phyloP scores from a whole-genome alignment of 306 rosid species.

The Dalbergia cochinchinensis region DNA sequence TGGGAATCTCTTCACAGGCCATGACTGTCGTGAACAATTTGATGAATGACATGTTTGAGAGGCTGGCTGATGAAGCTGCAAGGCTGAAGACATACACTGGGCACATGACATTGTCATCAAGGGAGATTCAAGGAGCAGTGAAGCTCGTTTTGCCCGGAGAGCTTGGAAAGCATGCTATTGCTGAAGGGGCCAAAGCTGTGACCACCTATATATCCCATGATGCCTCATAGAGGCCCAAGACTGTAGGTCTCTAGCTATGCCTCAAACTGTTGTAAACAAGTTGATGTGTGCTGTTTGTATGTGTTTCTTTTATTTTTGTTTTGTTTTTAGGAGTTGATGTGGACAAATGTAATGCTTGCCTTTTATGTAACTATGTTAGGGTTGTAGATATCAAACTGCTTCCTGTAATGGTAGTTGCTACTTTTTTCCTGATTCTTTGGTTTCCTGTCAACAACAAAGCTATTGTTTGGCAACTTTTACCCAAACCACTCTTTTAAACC shows the following conservation, averaged over 20 bases:
- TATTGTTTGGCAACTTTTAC: neutral
- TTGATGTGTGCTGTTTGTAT: neutral
- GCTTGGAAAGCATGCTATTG: slow-evolving; percentile 75
- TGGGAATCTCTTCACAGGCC: slow-evolving; percentile 67
- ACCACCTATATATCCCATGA: slow-evolving; percentile 42
- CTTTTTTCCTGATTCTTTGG: neutral
- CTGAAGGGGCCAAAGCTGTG: slow-evolving; percentile 75
- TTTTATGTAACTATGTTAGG: neutral
- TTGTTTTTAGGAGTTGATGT: slow-evolving; percentile 14
- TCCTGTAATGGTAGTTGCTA: neutral
- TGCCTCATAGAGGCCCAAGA: neutral
- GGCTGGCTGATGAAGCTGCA: slow-evolving; percentile 69
- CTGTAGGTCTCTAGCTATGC: neutral
- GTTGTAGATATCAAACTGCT: neutral
- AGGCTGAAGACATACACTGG: slow-evolving; percentile 56
- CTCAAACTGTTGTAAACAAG: neutral
- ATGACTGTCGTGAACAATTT: slow-evolving; percentile 71
- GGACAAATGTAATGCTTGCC: slow-evolving; percentile 10
- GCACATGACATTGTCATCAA: slow-evolving; percentile 54
- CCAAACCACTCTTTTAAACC: too few relatives aligned
- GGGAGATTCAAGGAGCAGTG: slow-evolving; percentile 79
- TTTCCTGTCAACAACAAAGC: too few relatives aligned
- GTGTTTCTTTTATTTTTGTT: slow-evolving; percentile 1
- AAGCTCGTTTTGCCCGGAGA: slow-evolving; percentile 71
- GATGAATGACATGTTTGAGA: slow-evolving; percentile 88